Evolutionary conservation across 1,139 yeast genomes (phyloP), one percentile per base, ranked within the genome.

Genomic region (Magnusiomyces paraingens): DNA sequence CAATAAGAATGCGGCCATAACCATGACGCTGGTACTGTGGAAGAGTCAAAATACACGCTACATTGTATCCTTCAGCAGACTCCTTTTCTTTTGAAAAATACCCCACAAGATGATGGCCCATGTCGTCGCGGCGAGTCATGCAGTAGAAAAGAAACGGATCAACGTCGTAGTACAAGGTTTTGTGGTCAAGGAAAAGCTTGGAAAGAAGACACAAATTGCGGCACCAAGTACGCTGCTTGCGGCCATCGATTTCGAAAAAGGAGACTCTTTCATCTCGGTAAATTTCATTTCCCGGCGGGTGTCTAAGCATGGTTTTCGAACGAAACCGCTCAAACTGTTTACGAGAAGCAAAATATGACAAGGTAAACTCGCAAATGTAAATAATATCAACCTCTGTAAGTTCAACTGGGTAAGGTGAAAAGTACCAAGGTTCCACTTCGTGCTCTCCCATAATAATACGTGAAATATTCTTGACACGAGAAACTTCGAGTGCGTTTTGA

Each of bases 281-380:
- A 17, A 93, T 91, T 66, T 93, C 99, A 70, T 93, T 93, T 0
- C 99, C 99, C 0, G 99, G 99, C 0, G 99, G 99, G 65, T 93
- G 98, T 63, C 84, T 82, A 52, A 75, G 58, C 2, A 95, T 84
- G 64, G 95, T 87, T 67, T 93, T 93, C 21, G 81, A 70, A 64
- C 98, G 77, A 71, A 88, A 93, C 57, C 99, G 75, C 71, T 91
- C 95, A 73, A 91, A 93, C 70, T 91, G 98, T 66, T 87, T 89
- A 58, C 78, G 76, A 0, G 96, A 87, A 1, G 95, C 95, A 71
- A 88, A 93, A 69, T 88, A 94, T 55, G 87, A 83, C 57, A 94
- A 71, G 1, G 97, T 84, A 67, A 87, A 93, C 70, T 91, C 98
- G 71, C 96, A 94, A 47, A 94, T 85, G 68, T 86, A 94, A 21